Evolutionary conservation across 805 yeast genomes (phyloP).

Genomic region (Pichia sporocuriosa): DNA sequence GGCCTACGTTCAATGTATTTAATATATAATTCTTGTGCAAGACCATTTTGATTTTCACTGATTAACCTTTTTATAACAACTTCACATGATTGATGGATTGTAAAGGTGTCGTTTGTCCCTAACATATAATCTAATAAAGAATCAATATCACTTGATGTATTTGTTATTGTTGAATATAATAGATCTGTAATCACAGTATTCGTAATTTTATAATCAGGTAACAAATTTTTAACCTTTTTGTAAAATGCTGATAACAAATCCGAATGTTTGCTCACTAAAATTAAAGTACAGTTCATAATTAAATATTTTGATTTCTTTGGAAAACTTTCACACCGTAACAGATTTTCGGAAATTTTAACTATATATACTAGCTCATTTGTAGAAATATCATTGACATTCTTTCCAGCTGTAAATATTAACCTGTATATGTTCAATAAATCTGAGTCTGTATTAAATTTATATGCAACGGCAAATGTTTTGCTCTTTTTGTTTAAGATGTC

Average conservation of each 20-base stretch:
- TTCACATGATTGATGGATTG: conserved; percentile 6
- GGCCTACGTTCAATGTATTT: conserved; percentile 7
- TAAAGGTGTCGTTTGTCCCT: background rate
- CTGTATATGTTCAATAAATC: conserved; percentile 6
- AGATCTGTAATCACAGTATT: conserved; percentile 2
- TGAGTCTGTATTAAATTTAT: background rate
- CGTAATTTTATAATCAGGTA: conserved; percentile 11
- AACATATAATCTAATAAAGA: conserved; percentile 7
- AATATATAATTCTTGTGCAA: conserved; percentile 14
- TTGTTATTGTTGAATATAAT: conserved; percentile 7
- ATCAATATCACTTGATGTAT: conserved; percentile 11
- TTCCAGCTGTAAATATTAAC: conserved; percentile 7
- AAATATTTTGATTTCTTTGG: conserved; percentile 4
- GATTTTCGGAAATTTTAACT: conserved; percentile 5
- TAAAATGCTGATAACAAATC: conserved; percentile 10
- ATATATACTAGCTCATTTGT: conserved; percentile 6
- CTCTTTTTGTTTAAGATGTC: background rate
- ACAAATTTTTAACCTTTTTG: conserved; percentile 5
- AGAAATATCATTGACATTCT: conserved; percentile 2
- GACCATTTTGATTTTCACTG: conserved; percentile 3
- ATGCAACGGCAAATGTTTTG: background rate
- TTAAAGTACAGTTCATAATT: conserved; percentile 9
- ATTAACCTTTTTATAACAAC: conserved; percentile 9
- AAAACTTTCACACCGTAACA: conserved; percentile 1
- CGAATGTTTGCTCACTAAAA: conserved; percentile 10